Conservation (phyloP, 768 basidiomycete genomes). For the Hypholoma sublateritium region DNA sequence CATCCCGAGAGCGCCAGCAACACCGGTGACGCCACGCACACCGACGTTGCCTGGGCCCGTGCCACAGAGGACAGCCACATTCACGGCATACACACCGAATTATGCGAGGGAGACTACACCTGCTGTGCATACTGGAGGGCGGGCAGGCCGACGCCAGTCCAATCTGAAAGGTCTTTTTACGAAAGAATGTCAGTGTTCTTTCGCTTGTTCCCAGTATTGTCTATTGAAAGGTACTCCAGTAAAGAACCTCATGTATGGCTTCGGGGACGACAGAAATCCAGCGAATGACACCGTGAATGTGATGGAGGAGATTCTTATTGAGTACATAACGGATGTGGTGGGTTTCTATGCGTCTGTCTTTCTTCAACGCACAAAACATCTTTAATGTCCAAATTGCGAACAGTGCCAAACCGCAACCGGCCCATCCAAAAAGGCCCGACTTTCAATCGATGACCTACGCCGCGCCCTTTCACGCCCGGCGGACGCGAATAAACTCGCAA, state of each 20-base stretch:
- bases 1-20: slow-evolving; percentile 19
- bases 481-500: slow-evolving; percentile 90
- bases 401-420: slow-evolving; percentile 78
- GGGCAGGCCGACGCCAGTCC: slow-evolving; percentile 61
- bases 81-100: slow-evolving; percentile 57
- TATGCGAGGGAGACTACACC: slow-evolving; percentile 49
- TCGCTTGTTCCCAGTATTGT: background rate
- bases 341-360: slow-evolving; percentile 31
- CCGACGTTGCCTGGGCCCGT: slow-evolving; percentile 24
- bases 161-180: slow-evolving; percentile 75
- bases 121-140: slow-evolving; percentile 35
- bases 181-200: slow-evolving; percentile 67
- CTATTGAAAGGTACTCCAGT: slow-evolving; percentile 34
- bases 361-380: background rate
- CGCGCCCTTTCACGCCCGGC: slow-evolving; percentile 78
- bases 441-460: slow-evolving; percentile 85
- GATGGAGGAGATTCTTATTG: slow-evolving; percentile 91
- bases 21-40: slow-evolving; percentile 19
- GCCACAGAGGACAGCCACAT: slow-evolving; percentile 45
- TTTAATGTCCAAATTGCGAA: slow-evolving; percentile 9
- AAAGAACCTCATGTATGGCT: slow-evolving; percentile 87
- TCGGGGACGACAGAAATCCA: slow-evolving; percentile 89
- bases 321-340: slow-evolving; percentile 89
- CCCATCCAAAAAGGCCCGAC: slow-evolving; percentile 65
- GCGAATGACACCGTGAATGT: slow-evolving; percentile 86